Evolutionary conservation across 768 basidiomycete genomes (phyloP).

Genomic region (Lentinula aciculospora): DNA sequence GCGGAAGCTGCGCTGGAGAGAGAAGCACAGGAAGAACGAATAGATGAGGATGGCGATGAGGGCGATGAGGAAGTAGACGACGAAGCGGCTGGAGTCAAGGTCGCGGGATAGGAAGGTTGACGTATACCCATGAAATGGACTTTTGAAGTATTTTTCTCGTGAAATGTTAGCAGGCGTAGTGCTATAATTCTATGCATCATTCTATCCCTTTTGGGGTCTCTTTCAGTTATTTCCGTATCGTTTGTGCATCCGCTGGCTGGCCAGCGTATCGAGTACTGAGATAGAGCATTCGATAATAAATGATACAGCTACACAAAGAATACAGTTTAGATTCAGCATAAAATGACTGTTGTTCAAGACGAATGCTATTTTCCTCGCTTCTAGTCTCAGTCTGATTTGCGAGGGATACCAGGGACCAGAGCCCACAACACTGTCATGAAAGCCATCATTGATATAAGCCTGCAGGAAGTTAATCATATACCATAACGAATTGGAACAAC

Average conservation of each 20-base stretch:
- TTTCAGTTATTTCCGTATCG: no score
- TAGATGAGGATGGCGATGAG: conserved; percentile 18
- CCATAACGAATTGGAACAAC: neutral
- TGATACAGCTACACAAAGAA: no score
- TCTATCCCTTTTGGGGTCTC: no score
- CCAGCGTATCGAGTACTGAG: no score
- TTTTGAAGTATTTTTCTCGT: neutral
- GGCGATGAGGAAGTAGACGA: conserved; percentile 27
- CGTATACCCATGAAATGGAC: neutral
- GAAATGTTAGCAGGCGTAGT: neutral
- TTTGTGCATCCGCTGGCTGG: no score
- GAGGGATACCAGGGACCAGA: conserved; percentile 24
- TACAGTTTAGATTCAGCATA: no score
- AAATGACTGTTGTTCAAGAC: neutral
- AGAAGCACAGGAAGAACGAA: conserved; percentile 5
- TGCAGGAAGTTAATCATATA: conserved; percentile 9
- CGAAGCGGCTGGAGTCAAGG: conserved; percentile 6
- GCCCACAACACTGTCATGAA: conserved; percentile 37
- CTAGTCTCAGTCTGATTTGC: neutral
- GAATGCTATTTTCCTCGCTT: neutral
- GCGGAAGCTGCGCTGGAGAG: conserved; percentile 9
- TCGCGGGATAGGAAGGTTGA: neutral
- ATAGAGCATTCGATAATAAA: no score
- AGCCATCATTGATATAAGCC: conserved; percentile 34
- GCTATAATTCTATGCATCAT: neutral